Percentiles rank a stretch among this genome's conserved stretches.
Evolutionary conservation across 2,329 filamentous ascomycete genomes (phyloP).

Genomic region (Epichloe amarillans): DNA sequence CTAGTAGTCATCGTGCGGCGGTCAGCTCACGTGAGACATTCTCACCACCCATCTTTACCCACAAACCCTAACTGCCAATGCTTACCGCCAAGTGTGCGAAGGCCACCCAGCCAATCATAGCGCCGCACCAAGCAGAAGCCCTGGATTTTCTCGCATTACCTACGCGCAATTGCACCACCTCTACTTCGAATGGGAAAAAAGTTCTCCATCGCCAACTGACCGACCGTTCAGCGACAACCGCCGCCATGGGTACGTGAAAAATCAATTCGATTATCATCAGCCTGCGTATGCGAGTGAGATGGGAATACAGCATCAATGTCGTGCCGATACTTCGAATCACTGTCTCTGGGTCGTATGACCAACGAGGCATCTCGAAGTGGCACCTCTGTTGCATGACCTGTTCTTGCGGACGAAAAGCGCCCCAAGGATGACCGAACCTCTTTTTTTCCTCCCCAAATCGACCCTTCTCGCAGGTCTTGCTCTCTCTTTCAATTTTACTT

Average conservation of each 20-base stretch:
- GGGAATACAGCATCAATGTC: conserved; percentile 1
- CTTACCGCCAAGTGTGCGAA: conserved; percentile 23
- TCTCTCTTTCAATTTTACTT: not conserved
- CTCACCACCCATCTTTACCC: not conserved
- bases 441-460: not conserved
- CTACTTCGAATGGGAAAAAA: conserved; percentile 19
- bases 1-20: too few relatives aligned
- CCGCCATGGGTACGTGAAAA: conserved; percentile 50
- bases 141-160: conserved; percentile 16
- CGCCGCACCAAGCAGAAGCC: conserved; percentile 11
- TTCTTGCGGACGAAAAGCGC: conserved; percentile 7
- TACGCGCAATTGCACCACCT: conserved; percentile 15
- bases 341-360: not conserved
- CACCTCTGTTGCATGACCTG: conserved; percentile 4
- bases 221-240: conserved; percentile 28
- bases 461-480: not conserved
- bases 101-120: conserved; percentile 6
- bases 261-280: conserved; percentile 21
- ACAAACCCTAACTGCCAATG: conserved; percentile 30
- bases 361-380: conserved; percentile 10
- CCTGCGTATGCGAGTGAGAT: conserved; percentile 38
- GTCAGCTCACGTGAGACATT: conserved; percentile 1
- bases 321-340: not conserved
- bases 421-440: conserved; percentile 1
- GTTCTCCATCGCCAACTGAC: conserved; percentile 26